These are phyloP conservation scores for Elsinoe ampelina DNA, from an alignment of 2,329 filamentous ascomycete genomes.

Conservation along the genomic window DNA sequence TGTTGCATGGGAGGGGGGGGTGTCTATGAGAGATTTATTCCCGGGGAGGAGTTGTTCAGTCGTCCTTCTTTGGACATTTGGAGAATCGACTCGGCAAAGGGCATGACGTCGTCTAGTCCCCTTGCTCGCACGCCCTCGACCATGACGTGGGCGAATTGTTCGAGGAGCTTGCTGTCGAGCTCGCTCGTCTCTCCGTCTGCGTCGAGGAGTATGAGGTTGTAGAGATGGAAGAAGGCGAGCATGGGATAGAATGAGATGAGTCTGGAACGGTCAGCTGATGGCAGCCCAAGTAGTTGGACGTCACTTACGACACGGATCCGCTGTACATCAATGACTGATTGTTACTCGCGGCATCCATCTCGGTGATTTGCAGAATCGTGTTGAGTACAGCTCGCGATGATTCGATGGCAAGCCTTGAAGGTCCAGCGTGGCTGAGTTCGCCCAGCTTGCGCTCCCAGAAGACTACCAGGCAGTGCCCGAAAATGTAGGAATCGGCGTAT, in stretches of 20 bases:
- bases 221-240: conserved; percentile 10
- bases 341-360: background rate
- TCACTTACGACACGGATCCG: background rate
- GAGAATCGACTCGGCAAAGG: conserved; percentile 3
- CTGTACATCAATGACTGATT: conserved; percentile 4
- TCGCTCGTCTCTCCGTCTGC: conserved; percentile 5
- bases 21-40: background rate
- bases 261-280: background rate
- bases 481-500: conserved; percentile 6
- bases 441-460: conserved; percentile 6
- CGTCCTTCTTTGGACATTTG: conserved; percentile 1
- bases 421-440: background rate
- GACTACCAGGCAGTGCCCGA: conserved; percentile 2
- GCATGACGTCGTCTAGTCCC: conserved; percentile 5
- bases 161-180: conserved; percentile 1
- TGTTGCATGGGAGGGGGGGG: background rate
- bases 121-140: conserved; percentile 3
- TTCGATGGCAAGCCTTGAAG: background rate
- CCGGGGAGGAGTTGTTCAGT: background rate
- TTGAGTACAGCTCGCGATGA: background rate
- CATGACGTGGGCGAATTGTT: conserved; percentile 1
- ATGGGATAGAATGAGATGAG: conserved; percentile 9
- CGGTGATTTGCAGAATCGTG: background rate
- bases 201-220: conserved; percentile 3
- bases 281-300: too few species aligned